These are phyloP conservation scores for Didymella lethalis DNA, from an alignment of 2,329 filamentous ascomycete species.

Conservation along the genomic window DNA sequence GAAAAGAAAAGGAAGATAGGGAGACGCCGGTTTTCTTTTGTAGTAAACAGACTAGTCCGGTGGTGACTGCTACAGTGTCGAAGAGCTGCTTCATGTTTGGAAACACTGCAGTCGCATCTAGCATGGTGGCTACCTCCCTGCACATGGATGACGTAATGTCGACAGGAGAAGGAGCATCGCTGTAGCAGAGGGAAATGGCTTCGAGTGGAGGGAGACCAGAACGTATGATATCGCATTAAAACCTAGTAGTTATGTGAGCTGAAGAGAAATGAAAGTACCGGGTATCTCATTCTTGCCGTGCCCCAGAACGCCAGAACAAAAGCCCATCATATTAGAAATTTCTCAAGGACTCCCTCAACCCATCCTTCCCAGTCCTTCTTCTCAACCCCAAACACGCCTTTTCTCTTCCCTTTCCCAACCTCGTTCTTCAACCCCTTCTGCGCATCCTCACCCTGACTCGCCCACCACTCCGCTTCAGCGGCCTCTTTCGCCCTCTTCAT, in stretches of 20 bases:
- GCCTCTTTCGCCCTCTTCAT: slow-evolving; percentile 52
- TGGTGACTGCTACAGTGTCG: not conserved
- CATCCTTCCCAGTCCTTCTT: slow-evolving; percentile 32
- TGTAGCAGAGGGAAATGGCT: no score
- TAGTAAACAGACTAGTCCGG: not conserved
- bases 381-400: not conserved
- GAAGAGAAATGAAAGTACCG: not conserved
- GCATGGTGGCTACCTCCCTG: not conserved
- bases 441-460: slow-evolving; percentile 44
- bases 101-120: not conserved
- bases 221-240: not conserved
- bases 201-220: no score
- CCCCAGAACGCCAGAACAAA: slow-evolving; percentile 2
- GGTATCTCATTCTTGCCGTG: slow-evolving; percentile 11
- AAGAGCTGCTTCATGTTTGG: not conserved
- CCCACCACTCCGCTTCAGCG: slow-evolving; percentile 58
- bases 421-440: slow-evolving; percentile 35
- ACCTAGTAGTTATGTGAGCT: not conserved
- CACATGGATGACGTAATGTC: not conserved
- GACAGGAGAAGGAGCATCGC: not conserved
- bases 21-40: not conserved
- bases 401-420: slow-evolving; percentile 29
- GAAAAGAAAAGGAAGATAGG: not conserved
- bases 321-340: slow-evolving; percentile 20
- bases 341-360: slow-evolving; percentile 31